Conservation (phyloP, 1,284 basidiomycete genomes). For the Trichosporon ovoides region DNA sequence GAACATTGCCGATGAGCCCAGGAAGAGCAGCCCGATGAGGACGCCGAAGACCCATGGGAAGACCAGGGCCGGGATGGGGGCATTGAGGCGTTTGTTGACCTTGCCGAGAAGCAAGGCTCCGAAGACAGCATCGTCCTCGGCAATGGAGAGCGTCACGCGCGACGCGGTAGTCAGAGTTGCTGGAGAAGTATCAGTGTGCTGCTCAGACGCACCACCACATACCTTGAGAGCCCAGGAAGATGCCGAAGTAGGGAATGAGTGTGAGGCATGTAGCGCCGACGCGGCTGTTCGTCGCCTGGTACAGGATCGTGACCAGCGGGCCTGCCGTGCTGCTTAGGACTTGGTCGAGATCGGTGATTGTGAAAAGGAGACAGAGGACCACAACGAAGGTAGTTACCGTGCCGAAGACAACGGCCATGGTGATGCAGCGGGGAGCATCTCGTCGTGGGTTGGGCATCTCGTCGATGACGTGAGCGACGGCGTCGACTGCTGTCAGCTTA, state of each 20-base stretch:
- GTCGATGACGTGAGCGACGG: constrained; percentile 39
- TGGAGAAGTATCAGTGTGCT: background rate
- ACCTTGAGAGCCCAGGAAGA: constrained; percentile 46
- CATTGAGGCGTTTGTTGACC: constrained; percentile 50
- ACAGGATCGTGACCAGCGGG: constrained; percentile 63
- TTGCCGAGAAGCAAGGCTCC: constrained; percentile 56
- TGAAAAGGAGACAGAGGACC: constrained; percentile 63
- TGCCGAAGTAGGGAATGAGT: constrained; percentile 48
- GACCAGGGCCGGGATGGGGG: constrained; percentile 54
- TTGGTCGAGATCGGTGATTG: constrained; percentile 56
- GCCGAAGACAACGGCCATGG: constrained; percentile 61
- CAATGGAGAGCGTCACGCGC: constrained; percentile 64
- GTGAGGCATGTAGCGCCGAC: constrained; percentile 59
- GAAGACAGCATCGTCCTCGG: constrained; percentile 62
- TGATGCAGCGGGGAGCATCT: constrained; percentile 50
- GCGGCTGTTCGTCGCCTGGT: constrained; percentile 58
- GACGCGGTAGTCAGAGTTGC: constrained; percentile 60
- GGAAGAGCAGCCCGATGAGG: constrained; percentile 51
- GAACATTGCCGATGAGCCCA: constrained; percentile 54
- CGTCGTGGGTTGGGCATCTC: constrained; percentile 41
- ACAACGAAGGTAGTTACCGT: constrained; percentile 58
- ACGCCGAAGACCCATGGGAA: constrained; percentile 53
- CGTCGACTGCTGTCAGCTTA: constrained; percentile 19
- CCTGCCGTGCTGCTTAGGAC: constrained; percentile 58
- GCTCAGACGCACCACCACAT: constrained; percentile 38